Evolutionary conservation across 176 grass and related monocot species (phyloP), one percentile per base, ranked within the genome.

Genomic region (Zoysia pacifica): DNA sequence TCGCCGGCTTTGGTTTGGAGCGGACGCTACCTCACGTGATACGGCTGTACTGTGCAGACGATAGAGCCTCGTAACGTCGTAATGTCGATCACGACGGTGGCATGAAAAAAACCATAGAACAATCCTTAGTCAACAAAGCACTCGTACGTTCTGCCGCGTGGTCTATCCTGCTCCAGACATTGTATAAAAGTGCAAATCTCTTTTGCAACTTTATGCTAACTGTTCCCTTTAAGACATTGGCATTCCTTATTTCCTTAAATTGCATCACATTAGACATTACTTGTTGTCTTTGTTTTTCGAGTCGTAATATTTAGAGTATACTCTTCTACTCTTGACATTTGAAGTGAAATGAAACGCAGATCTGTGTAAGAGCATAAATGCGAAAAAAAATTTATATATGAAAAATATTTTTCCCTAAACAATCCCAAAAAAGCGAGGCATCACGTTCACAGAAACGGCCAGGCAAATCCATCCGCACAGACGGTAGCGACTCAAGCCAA

Each of bases 1-100:
- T 20, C 14, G 13, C 70, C 19, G 15, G 4, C 45, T 75, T 62
- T 36, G 59, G 74, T 64, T 39, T 39, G 74, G 20, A 64, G 45
- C 35, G 13, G 16, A 10, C 74, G 74, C 59, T 11, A 61, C 63
- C 19, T 65, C 75, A 51, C 75, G 46, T 78, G 75, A 77, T 35
- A 14, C 12, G 35, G 4, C 20, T 44, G 9, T 37, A 5, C 37
- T 47, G 40, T 53, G 40, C 16, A 62, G 5, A 13, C 35, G 16
- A 11, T 14, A 11, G 3, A 11, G 51, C 49, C 49, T 11, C 11
- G 2, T 11, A 62, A 61, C 19, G 7, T 61, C 8, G 8, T 35
- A 35, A 36, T 36, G 59, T 61, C 28, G 28, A 28, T 28, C 20
- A 62, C 20, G 5, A 62, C 11, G 19, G 11, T 19, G 55, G 20